These are phyloP conservation scores for Leccinum solheimii DNA, from an alignment of 1,284 basidiomycete species.

Conservation along the genomic window DNA sequence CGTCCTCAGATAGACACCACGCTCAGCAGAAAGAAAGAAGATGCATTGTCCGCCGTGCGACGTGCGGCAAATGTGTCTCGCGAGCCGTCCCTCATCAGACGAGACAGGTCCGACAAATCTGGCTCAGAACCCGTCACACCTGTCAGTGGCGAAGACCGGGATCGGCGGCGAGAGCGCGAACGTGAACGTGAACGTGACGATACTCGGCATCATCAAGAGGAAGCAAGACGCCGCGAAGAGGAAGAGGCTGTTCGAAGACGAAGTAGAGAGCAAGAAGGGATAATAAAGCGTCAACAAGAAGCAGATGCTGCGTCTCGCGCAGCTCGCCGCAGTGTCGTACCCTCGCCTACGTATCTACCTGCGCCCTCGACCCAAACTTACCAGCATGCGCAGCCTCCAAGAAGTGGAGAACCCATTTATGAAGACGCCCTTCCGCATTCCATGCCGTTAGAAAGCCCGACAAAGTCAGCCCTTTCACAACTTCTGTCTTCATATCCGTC, in stretches of 20 bases:
- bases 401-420: constrained; percentile 24
- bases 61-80: constrained; percentile 27
- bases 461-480: constrained; percentile 37
- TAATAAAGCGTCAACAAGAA: constrained; percentile 49
- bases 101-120: constrained; percentile 29
- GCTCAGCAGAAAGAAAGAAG: constrained; percentile 28
- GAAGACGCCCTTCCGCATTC: constrained; percentile 30
- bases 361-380: constrained; percentile 18
- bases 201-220: constrained; percentile 25
- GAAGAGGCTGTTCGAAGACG: constrained; percentile 34
- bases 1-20: constrained; percentile 33
- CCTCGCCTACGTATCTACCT: constrained; percentile 25
- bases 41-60: constrained; percentile 25
- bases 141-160: constrained; percentile 28
- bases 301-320: constrained; percentile 33
- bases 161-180: constrained; percentile 25
- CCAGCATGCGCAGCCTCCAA: constrained; percentile 27
- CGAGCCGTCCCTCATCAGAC: constrained; percentile 27
- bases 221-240: constrained; percentile 33
- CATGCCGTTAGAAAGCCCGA: constrained; percentile 48
- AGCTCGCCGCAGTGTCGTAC: constrained; percentile 22
- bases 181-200: constrained; percentile 21
- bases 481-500: constrained; percentile 29
- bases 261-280: constrained; percentile 47
- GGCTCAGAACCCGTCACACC: constrained; percentile 31